phyloP scores from a whole-genome alignment of 2,329 filamentous ascomycete genomes.

The Alternaria sp. region DNA sequence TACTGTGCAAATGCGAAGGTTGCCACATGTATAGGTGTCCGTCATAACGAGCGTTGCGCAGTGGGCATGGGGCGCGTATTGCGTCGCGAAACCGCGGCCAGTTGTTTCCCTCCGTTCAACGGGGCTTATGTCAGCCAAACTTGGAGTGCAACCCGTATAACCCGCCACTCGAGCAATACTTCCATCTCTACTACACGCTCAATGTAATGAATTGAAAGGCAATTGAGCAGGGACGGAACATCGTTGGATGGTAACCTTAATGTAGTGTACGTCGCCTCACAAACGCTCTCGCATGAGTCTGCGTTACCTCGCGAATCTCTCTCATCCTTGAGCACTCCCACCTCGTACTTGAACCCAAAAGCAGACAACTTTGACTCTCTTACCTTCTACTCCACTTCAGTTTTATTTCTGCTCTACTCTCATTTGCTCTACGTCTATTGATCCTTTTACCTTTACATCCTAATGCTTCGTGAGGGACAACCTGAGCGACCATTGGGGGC shows the following conservation, averaged over 20 bases:
- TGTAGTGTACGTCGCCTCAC: not conserved
- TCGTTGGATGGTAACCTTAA: not conserved
- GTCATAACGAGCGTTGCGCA: not conserved
- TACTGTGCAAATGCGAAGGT: not conserved
- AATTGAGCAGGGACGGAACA: not conserved
- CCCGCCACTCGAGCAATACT: not conserved
- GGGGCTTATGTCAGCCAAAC: not conserved
- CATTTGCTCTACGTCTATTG: no score
- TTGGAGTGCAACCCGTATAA: not conserved
- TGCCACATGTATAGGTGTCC: not conserved
- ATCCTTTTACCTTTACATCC: no score
- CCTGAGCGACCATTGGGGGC: no score
- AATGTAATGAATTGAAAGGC: not conserved
- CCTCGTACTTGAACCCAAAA: no score
- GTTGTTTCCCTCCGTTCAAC: not conserved
- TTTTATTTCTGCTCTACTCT: no score
- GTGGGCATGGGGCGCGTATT: not conserved
- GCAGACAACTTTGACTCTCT: no score
- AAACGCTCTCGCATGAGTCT: not conserved
- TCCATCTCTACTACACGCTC: not conserved
- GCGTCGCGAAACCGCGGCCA: not conserved
- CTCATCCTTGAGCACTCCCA: not conserved
- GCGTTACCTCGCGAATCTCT: not conserved
- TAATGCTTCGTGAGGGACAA: no score
- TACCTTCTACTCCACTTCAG: no score